Evolutionary conservation across 768 basidiomycete species (phyloP).

Genomic region (Rhodotorula babjevae): DNA sequence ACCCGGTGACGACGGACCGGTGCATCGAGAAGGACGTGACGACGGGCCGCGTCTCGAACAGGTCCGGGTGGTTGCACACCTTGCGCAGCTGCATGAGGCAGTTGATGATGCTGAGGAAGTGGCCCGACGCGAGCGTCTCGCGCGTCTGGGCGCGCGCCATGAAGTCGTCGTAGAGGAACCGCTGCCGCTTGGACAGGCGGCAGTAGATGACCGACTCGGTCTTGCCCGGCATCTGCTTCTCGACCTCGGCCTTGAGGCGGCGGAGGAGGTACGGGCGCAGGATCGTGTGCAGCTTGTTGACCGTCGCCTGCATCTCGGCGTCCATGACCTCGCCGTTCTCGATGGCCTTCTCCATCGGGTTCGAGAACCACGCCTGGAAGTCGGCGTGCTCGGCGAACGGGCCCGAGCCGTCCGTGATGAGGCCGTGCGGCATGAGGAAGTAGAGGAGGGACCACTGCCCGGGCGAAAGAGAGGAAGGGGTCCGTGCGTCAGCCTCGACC

Average conservation of each 20-base stretch:
- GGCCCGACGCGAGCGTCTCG: slow-evolving; percentile 61
- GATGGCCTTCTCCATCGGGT: slow-evolving; percentile 75
- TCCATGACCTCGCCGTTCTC: slow-evolving; percentile 59
- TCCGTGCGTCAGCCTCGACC: background rate
- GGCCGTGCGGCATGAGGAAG: slow-evolving; percentile 81
- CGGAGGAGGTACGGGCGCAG: slow-evolving; percentile 95
- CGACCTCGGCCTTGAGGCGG: slow-evolving; percentile 86
- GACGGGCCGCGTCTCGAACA: slow-evolving; percentile 63
- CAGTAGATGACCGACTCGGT: slow-evolving; percentile 77
- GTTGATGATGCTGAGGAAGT: slow-evolving; percentile 52
- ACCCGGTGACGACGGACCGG: slow-evolving; percentile 46
- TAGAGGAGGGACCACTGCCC: slow-evolving; percentile 77
- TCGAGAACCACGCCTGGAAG: slow-evolving; percentile 94
- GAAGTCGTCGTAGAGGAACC: slow-evolving; percentile 76
- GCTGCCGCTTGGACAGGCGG: slow-evolving; percentile 73
- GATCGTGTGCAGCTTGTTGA: slow-evolving; percentile 55
- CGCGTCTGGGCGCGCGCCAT: slow-evolving; percentile 71
- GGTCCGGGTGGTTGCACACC: slow-evolving; percentile 90
- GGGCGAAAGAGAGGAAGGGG: no score
- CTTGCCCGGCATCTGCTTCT: slow-evolving; percentile 70
- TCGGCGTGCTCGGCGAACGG: slow-evolving; percentile 82
- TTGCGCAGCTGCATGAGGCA: slow-evolving; percentile 93
- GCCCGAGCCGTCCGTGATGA: slow-evolving; percentile 23
- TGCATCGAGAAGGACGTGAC: slow-evolving; percentile 52
- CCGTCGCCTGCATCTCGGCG: slow-evolving; percentile 67